phyloP scores from a whole-genome alignment of 768 basidiomycete species.

The Fomitopsis serialis region DNA sequence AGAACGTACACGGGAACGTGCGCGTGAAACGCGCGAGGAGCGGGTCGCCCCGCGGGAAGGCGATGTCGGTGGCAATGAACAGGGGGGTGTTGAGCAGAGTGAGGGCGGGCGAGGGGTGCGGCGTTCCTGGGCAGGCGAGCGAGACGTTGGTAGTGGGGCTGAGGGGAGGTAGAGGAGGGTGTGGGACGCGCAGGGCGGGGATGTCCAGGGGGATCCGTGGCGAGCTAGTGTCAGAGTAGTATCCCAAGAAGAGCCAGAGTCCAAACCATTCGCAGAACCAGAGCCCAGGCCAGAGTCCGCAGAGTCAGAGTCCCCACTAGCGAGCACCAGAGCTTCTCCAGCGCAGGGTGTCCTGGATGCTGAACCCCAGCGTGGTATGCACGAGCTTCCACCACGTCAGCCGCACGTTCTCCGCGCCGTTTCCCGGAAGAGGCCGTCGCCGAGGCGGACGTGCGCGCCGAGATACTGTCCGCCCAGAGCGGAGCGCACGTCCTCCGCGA shows the following conservation, averaged over 20 bases:
- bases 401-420: slow-evolving; percentile 37
- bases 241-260: too few species aligned
- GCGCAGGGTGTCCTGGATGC: slow-evolving; percentile 11
- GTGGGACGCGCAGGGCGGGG: slow-evolving; percentile 17
- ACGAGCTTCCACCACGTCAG: slow-evolving; percentile 56
- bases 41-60: slow-evolving; percentile 33
- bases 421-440: slow-evolving; percentile 58
- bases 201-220: slow-evolving; percentile 15
- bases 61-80: slow-evolving; percentile 62
- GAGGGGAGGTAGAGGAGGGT: slow-evolving; percentile 23
- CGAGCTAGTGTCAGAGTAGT: background rate
- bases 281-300: too few species aligned
- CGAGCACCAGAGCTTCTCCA: slow-evolving; percentile 12
- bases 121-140: slow-evolving; percentile 33
- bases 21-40: slow-evolving; percentile 38
- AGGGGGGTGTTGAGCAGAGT: slow-evolving; percentile 49
- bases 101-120: slow-evolving; percentile 37
- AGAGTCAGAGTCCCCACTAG: background rate
- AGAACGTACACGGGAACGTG: slow-evolving; percentile 63
- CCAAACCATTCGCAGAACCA: too few species aligned
- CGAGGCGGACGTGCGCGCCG: slow-evolving; percentile 63
- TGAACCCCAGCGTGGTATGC: slow-evolving; percentile 38
- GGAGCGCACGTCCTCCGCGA: slow-evolving; percentile 42
- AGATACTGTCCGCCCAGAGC: slow-evolving; percentile 41
- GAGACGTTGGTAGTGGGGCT: background rate